Conservation (phyloP, 2,329 filamentous ascomycete species). For the Sclerotinia spermophila region DNA sequence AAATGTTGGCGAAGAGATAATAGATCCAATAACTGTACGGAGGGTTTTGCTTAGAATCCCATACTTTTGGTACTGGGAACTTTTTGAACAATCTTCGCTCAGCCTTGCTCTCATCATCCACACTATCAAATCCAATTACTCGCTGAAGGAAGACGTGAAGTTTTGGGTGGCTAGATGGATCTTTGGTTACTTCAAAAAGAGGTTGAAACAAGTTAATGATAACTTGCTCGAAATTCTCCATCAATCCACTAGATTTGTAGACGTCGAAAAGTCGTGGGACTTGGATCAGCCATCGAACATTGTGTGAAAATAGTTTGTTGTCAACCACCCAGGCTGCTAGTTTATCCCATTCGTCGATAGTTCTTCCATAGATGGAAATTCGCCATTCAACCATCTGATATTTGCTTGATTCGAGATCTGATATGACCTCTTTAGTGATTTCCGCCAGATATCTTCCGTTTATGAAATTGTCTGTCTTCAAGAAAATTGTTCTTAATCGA, state of each 20-base stretch:
- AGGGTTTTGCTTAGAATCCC: conserved; percentile 91
- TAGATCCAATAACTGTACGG: conserved; percentile 99
- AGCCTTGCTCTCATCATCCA: conserved; percentile 96
- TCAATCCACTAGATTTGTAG: conserved; percentile 83
- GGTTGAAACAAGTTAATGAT: conserved; percentile 90
- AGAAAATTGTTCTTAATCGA: conserved; percentile 90
- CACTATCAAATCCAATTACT: conserved; percentile 95
- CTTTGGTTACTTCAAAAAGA: conserved; percentile 87
- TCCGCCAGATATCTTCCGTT: conserved; percentile 93
- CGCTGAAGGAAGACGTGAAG: conserved; percentile 91
- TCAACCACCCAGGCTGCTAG: conserved; percentile 95
- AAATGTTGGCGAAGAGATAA: conserved; percentile 91
- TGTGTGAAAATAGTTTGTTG: conserved; percentile 96
- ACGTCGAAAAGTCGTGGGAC: conserved; percentile 93
- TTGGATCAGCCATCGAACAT: conserved; percentile 95
- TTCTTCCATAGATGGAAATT: conserved; percentile 93
- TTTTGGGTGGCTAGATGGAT: conserved; percentile 84
- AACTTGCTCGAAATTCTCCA: conserved; percentile 87
- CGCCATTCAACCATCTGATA: conserved; percentile 99
- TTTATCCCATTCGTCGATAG: conserved; percentile 94
- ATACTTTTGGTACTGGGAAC: conserved; percentile 84
- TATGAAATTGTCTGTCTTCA: conserved; percentile 98
- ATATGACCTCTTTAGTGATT: conserved; percentile 96
- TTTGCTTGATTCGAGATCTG: conserved; percentile 96
- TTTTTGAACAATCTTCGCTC: conserved; percentile 94